These are phyloP conservation scores for Adansonia grandidieri DNA, from an alignment of 441 rosid species.

Conservation along the genomic window DNA sequence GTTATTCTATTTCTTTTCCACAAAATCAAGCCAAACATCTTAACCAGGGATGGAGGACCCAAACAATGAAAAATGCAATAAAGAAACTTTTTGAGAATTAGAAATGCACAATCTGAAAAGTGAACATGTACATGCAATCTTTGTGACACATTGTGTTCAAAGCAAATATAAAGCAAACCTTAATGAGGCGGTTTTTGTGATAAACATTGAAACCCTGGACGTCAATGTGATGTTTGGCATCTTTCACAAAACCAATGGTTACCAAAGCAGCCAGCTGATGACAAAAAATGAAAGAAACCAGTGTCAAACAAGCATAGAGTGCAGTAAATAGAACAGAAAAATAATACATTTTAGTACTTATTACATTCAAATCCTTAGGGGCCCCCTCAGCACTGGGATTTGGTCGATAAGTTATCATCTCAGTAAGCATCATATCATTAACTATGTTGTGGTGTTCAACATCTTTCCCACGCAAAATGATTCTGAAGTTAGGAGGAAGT, in stretches of 20 bases:
- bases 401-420: slow-evolving; percentile 71
- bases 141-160: not conserved
- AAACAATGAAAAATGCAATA: not conserved
- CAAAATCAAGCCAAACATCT: slow-evolving; percentile 1
- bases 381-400: slow-evolving; percentile 56
- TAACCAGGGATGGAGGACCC: not conserved
- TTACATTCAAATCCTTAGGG: slow-evolving; percentile 54
- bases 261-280: slow-evolving; percentile 75
- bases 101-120: not conserved
- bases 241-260: slow-evolving; percentile 96
- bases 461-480: slow-evolving; percentile 89
- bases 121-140: not conserved
- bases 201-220: slow-evolving; percentile 97
- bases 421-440: slow-evolving; percentile 88
- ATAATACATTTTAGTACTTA: slow-evolving; percentile 22
- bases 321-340: not conserved
- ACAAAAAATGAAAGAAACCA: slow-evolving; percentile 34
- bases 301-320: slow-evolving; percentile 20
- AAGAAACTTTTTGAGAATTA: not conserved
- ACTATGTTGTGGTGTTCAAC: slow-evolving; percentile 92
- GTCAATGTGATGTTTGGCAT: slow-evolving; percentile 85
- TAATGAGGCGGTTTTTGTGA: slow-evolving; percentile 93
- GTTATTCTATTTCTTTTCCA: not conserved
- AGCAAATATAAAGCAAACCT: slow-evolving; percentile 53
- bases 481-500: slow-evolving; percentile 78